phyloP scores from a whole-genome alignment of 495 filamentous ascomycete species.

The Xylaria acuta region DNA sequence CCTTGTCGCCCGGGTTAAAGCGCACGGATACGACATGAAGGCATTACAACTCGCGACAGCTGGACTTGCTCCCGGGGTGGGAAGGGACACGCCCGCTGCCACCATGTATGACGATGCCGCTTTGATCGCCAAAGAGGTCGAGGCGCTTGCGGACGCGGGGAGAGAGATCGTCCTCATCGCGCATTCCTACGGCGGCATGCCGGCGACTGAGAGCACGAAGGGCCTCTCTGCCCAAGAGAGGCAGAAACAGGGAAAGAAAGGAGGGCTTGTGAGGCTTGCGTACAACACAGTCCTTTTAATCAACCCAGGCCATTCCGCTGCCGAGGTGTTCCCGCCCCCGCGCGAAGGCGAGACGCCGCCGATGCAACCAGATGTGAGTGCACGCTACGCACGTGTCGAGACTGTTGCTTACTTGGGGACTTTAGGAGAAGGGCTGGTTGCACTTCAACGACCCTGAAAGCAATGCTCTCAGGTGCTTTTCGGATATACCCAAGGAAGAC shows the following conservation, averaged over 20 bases:
- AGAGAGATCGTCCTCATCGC: constrained; percentile 45
- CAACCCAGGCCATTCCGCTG: constrained; percentile 27
- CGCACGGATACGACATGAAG: constrained; percentile 38
- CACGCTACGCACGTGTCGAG: not conserved
- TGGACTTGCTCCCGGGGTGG: constrained; percentile 20
- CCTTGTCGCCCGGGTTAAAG: constrained; percentile 34
- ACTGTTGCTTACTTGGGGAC: not conserved
- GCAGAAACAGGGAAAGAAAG: constrained; percentile 45
- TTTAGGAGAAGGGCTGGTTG: constrained; percentile 39
- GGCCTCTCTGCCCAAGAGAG: constrained; percentile 49
- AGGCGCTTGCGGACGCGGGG: constrained; percentile 40
- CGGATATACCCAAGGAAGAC: constrained; percentile 29
- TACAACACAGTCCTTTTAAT: constrained; percentile 45
- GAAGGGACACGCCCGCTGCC: constrained; percentile 11
- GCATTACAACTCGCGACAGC: constrained; percentile 31
- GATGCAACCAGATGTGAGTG: constrained; percentile 34
- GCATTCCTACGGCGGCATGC: constrained; percentile 48
- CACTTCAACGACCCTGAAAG: constrained; percentile 20
- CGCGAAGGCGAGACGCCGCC: constrained; percentile 16
- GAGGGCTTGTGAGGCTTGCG: constrained; percentile 47
- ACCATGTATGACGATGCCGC: constrained; percentile 41
- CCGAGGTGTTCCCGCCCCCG: constrained; percentile 13
- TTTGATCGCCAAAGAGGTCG: constrained; percentile 35
- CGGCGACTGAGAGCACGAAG: constrained; percentile 42
- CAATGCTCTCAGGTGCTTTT: constrained; percentile 26